Conservation (phyloP, 164 flowering plant genomes). For the Santalum album region DNA sequence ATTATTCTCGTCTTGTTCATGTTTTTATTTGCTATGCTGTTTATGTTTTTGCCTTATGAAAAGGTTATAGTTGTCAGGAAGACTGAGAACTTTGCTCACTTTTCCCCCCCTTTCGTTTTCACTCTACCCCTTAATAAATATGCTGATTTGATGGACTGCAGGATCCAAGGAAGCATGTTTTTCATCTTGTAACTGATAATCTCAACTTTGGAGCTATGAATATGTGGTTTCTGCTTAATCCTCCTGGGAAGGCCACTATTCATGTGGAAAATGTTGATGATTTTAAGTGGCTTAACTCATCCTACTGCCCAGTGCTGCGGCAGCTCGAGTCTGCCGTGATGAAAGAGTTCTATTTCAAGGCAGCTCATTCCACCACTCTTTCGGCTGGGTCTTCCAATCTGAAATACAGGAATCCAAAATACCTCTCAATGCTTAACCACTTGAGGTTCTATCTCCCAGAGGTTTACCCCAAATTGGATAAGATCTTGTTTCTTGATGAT, state of each 20-base stretch:
- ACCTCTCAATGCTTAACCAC: constrained; percentile 97
- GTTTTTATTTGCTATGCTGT: too few relatives aligned
- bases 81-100: too few relatives aligned
- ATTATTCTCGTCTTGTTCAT: too few relatives aligned
- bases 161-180: constrained; percentile 95
- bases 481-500: constrained; percentile 95
- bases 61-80: too few relatives aligned
- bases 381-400: constrained; percentile 88
- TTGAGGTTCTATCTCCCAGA: constrained; percentile 95
- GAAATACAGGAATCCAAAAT: constrained; percentile 95
- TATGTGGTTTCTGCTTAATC: constrained; percentile 97
- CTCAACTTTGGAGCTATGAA: constrained; percentile 97
- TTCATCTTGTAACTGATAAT: constrained; percentile 94
- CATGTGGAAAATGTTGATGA: constrained; percentile 98
- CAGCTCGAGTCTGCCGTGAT: constrained; percentile 93
- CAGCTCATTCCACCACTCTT: constrained; percentile 76
- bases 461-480: constrained; percentile 91
- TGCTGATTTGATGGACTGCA: too few relatives aligned
- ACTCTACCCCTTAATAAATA: too few relatives aligned
- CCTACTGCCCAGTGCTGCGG: constrained; percentile 87
- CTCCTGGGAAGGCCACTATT: constrained; percentile 94
- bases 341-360: constrained; percentile 95
- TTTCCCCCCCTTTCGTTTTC: too few relatives aligned
- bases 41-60: too few relatives aligned
- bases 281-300: constrained; percentile 95